phyloP scores from a whole-genome alignment of 2,329 filamentous ascomycete species.

The Elsinoe australis region DNA sequence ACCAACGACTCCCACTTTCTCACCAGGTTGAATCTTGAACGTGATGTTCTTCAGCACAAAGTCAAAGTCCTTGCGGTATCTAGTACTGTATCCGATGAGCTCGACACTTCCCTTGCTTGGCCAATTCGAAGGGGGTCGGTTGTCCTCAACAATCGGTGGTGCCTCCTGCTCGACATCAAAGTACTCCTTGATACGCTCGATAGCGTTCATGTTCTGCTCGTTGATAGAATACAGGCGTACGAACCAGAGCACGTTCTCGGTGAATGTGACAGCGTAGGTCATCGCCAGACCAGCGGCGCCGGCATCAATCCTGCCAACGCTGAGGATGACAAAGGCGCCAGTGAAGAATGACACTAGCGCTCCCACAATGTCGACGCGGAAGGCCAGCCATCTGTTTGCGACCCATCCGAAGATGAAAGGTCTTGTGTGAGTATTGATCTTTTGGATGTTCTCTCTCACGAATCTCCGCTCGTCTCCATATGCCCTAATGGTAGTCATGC shows the following conservation, averaged over 20 bases:
- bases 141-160: slow-evolving; percentile 65
- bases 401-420: slow-evolving; percentile 97
- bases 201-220: slow-evolving; percentile 99
- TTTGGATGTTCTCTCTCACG: slow-evolving; percentile 78
- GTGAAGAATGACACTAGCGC: slow-evolving; percentile 91
- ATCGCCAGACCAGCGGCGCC: slow-evolving; percentile 89
- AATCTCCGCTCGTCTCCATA: slow-evolving; percentile 93
- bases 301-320: slow-evolving; percentile 74
- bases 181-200: slow-evolving; percentile 96
- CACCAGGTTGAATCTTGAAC: slow-evolving; percentile 75
- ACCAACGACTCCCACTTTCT: slow-evolving; percentile 95
- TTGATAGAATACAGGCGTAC: slow-evolving; percentile 90
- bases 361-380: slow-evolving; percentile 83
- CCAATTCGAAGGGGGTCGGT: slow-evolving; percentile 72
- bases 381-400: slow-evolving; percentile 90
- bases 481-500: slow-evolving; percentile 92
- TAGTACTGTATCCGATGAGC: slow-evolving; percentile 80
- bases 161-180: slow-evolving; percentile 94
- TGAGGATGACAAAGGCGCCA: slow-evolving; percentile 80
- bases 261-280: slow-evolving; percentile 93
- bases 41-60: slow-evolving; percentile 75
- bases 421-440: slow-evolving; percentile 83
- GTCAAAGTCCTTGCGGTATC: slow-evolving; percentile 81
- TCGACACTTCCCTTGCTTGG: slow-evolving; percentile 77
- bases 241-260: slow-evolving; percentile 93